Evolutionary conservation across 2,329 filamentous ascomycete species (phyloP).

Genomic region (Escovopsis sp.): DNA sequence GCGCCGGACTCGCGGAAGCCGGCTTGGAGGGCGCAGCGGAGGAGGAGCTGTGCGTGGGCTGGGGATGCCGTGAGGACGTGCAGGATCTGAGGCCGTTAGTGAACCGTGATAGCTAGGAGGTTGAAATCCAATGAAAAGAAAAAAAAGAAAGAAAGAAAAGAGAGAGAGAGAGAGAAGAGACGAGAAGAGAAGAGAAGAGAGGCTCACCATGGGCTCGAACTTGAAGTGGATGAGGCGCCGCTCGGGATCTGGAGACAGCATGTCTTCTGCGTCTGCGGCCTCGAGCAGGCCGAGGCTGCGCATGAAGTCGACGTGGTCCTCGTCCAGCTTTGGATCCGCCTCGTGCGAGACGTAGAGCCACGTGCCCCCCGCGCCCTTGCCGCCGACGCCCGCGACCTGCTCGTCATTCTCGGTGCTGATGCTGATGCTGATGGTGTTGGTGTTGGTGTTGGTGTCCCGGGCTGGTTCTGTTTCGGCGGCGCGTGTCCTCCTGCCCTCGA

Average conservation of each 20-base stretch:
- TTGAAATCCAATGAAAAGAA: too few relatives aligned
- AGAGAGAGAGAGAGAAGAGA: constrained; percentile 4
- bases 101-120: too few relatives aligned
- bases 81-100: constrained; percentile 58
- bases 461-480: constrained; percentile 5
- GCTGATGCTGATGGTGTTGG: neutral
- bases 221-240: constrained; percentile 63
- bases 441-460: neutral
- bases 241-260: constrained; percentile 6
- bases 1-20: constrained; percentile 88
- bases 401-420: constrained; percentile 6
- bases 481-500: constrained; percentile 52
- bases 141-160: too few relatives aligned
- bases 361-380: constrained; percentile 68
- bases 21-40: constrained; percentile 61
- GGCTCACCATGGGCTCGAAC: constrained; percentile 81
- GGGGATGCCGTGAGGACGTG: constrained; percentile 70
- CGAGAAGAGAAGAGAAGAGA: neutral
- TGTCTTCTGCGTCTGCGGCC: constrained; percentile 7
- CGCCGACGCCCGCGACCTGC: constrained; percentile 50
- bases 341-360: constrained; percentile 89
- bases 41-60: constrained; percentile 57
- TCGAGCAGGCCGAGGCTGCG: constrained; percentile 14
- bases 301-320: constrained; percentile 14
- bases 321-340: constrained; percentile 22